A percentile compares a stretch with the other conserved stretches of the same genome.
phyloP scores from a whole-genome alignment of 2,329 filamentous ascomycete genomes.

The Pestalotiopsis sp. region DNA sequence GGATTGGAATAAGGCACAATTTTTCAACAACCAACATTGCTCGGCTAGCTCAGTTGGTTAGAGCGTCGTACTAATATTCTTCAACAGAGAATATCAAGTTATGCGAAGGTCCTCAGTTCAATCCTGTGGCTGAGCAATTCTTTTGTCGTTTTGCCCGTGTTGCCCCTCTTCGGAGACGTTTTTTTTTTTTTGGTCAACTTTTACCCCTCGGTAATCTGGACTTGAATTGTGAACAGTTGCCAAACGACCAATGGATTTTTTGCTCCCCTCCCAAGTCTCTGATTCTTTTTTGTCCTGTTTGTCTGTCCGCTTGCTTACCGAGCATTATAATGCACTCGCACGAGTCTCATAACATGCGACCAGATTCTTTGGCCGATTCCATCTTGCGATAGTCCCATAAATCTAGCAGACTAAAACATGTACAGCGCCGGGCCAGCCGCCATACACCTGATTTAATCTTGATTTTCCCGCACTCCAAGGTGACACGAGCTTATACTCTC shows the following conservation, averaged over 20 bases:
- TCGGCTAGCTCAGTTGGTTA: slow-evolving; percentile 13
- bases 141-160: neutral
- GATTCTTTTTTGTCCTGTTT: neutral
- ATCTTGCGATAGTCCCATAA: neutral
- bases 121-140: slow-evolving; percentile 12
- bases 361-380: neutral
- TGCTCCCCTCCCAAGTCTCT: neutral
- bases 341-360: neutral
- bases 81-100: neutral
- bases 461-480: neutral
- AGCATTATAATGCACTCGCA: no score
- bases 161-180: no score
- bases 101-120: slow-evolving; percentile 13
- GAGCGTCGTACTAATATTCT: slow-evolving; percentile 12
- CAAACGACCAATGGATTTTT: neutral
- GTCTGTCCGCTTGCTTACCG: neutral
- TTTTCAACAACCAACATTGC: neutral
- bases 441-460: neutral
- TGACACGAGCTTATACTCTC: neutral
- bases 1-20: neutral
- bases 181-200: neutral
- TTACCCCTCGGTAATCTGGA: neutral
- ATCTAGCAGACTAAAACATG: neutral
- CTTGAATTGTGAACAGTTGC: neutral
- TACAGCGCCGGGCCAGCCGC: neutral